Percentiles rank a stretch among this genome's conserved stretches.
Conservation (phyloP, 139 green algal genomes). For the Ettlia oleoabundans region DNA sequence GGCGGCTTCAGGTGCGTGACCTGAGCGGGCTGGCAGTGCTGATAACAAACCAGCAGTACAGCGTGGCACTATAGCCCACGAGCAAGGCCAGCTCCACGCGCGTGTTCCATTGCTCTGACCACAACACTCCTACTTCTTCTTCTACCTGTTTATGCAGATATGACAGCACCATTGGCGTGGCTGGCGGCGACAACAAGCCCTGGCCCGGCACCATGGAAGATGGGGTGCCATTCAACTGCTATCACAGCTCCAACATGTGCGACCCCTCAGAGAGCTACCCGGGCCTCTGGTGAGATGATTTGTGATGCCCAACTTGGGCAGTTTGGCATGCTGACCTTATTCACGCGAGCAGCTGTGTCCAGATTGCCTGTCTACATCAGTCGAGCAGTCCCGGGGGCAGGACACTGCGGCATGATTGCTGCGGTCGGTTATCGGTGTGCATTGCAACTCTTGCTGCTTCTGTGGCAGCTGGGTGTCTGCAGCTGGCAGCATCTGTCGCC, state of each 20-base stretch:
- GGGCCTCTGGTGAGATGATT: slow-evolving; percentile 6
- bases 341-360: too few relatives aligned
- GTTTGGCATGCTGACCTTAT: too few relatives aligned
- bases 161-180: slow-evolving; percentile 24
- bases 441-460: too few relatives aligned
- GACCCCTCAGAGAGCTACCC: background rate
- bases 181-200: background rate
- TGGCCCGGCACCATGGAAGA: slow-evolving; percentile 22
- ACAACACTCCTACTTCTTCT: background rate
- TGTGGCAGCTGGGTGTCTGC: background rate
- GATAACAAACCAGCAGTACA: background rate
- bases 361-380: too few relatives aligned
- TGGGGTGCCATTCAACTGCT: slow-evolving; percentile 10
- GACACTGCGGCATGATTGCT: too few relatives aligned
- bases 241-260: background rate
- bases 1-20: slow-evolving; percentile 35
- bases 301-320: too few relatives aligned
- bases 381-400: too few relatives aligned
- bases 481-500: background rate
- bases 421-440: too few relatives aligned
- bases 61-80: too few relatives aligned
- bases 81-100: too few relatives aligned
- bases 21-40: background rate
- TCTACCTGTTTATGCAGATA: background rate
- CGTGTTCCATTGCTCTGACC: background rate